Evolutionary conservation across 352 stramenopile species (phyloP), one percentile per base, ranked within the genome.

Genomic region (Phytophthora agathidicida): DNA sequence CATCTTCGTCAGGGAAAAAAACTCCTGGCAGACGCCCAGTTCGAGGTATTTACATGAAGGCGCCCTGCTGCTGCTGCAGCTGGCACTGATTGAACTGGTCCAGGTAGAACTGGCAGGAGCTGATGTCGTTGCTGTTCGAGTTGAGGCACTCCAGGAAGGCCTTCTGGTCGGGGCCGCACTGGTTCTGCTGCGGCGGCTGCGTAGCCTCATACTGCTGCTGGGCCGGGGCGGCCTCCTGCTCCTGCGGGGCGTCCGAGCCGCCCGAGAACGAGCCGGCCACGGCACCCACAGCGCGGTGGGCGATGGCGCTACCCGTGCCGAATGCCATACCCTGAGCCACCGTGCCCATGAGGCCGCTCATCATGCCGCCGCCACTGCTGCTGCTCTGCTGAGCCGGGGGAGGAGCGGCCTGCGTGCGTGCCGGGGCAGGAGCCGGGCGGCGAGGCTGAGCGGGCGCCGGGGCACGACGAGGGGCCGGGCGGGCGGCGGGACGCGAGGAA

Each of bases 281-380:
- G 46, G 85, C 86, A 28, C 83, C 82, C n/a, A 94, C 87, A 4
- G 83, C 96, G 44, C 89, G 93, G 71, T 99, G 96, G 14, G 96
- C 97, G 57, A 99, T 97, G 27, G 95, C 94, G 47, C 88, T 98
- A 61, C 97, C 97, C 43, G 94, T 98, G 67, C 97, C 97, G 72
- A 99, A 99, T n/a, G 96, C 96, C 91, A 99, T 99, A 58, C 97
- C 97, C 77, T 98, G 89, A 19, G 91, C 94, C 60, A 99, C 97
- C 27, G 95, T 98, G 59, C 89, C 87, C 72, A 97, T 97, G 65
- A 99, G 96, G 30, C 96, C 96, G 32, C 88, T 79, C 59, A 99
- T 88, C 93, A 99, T 98, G 51, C 82, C 77, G 42, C 84, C 83
- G 31, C 78, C 70, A 57, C 74, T 70, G 58, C 75, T 68, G 54